Evolutionary conservation across 2,329 filamentous ascomycete genomes (phyloP), one percentile per base, ranked within the genome.

Genomic region (Ascochyta lentis): DNA sequence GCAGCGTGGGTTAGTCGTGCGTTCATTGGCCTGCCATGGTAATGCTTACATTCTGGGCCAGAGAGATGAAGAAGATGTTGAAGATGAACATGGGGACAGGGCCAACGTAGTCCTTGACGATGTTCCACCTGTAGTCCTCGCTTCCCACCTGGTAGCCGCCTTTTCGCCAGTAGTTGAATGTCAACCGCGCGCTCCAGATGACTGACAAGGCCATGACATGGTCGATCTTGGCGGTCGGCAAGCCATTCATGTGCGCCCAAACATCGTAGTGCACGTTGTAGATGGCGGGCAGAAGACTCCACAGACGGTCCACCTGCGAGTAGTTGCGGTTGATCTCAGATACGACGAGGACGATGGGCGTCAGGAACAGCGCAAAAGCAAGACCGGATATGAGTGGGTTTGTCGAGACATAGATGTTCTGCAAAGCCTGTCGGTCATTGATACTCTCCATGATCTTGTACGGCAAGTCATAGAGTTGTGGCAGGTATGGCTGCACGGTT

Each of bases 111-210:
- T 83, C 80, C 71, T 88, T 88, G 48, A 98, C 80, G 51, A 93
- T 86, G 53, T 83, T 82, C 94, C 95, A 99, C 78, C 95, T 86
- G 76, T 99, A 99, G 76, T 99, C 95, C 77, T 99, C 94, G 15
- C 90, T 93, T 34, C 95, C 94, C 61, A 93, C 82, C 15, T 83
- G 80, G 75, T 99, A 99, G 23, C 95, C 95, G 35, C 95, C 95
- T 75, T 91, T 96, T 55, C 95, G 89, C 88, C 90, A 96, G 79
- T 97, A 99, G 78, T 99, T 99, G 81, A 86, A 98, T 3, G 94
- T 98, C 76, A 99, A 80, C 10, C 95, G 89, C 79, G 92, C 90
- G 76, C 89, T 91, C 95, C 95, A 99, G 8, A 93, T 66, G 1
- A 84, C 76, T 46, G 87, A 89, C 66, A 91, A 87, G 1, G 87